Conservation (phyloP, 192 early-diverging fungal genomes). For the Geranomyces michiganensis region DNA sequence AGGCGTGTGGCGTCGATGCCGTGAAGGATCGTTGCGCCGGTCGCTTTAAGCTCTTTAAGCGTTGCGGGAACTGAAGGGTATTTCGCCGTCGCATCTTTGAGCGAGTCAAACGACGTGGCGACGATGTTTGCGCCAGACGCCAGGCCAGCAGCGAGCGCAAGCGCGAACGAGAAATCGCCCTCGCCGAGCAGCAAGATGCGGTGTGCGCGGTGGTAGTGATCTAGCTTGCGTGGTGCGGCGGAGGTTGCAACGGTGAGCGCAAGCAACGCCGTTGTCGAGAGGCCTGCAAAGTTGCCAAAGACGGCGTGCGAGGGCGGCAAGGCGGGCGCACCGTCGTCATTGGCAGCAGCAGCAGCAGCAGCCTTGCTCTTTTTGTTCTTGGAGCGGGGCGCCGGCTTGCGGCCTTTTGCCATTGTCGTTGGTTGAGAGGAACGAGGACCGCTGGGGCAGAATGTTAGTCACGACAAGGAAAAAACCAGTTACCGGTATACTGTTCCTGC, state of each 20-base stretch:
- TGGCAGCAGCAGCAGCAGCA: too few relatives aligned
- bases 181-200: slow-evolving; percentile 51
- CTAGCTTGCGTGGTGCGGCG: slow-evolving; percentile 25
- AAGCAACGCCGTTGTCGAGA: slow-evolving; percentile 29
- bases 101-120: slow-evolving; percentile 37
- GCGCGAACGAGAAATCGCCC: slow-evolving; percentile 49
- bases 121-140: slow-evolving; percentile 21
- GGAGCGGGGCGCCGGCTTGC: too few relatives aligned
- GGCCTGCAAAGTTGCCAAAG: slow-evolving; percentile 13
- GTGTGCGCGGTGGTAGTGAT: slow-evolving; percentile 25
- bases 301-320: neutral
- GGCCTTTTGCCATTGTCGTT: too few relatives aligned
- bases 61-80: slow-evolving; percentile 21
- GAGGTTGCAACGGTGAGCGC: slow-evolving; percentile 28
- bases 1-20: slow-evolving; percentile 36
- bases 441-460: too few relatives aligned
- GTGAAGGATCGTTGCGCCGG: slow-evolving; percentile 30
- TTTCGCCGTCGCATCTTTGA: slow-evolving; percentile 6
- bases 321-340: neutral
- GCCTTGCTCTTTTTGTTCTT: too few relatives aligned
- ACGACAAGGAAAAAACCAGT: too few relatives aligned
- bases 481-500: too few relatives aligned
- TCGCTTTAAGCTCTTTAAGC: slow-evolving; percentile 1
- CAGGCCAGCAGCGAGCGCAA: slow-evolving; percentile 35
- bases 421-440: too few relatives aligned